A percentile compares a stretch with the other conserved stretches of the same genome.
Conservation (phyloP, 1,284 basidiomycete genomes). For the Microbotryum violaceum region DNA sequence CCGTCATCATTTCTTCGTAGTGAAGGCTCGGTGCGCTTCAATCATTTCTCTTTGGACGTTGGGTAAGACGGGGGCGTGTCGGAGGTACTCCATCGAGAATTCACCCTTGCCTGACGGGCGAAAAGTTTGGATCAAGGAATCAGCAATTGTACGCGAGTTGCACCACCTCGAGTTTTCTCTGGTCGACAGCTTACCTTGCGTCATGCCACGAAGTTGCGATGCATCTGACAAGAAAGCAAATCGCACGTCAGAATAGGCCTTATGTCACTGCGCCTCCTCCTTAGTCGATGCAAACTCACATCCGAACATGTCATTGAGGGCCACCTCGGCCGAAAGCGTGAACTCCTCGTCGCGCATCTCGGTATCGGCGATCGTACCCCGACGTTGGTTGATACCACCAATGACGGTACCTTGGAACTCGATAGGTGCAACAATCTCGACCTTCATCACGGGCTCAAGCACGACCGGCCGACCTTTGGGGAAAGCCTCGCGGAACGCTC, state of each 20-base stretch:
- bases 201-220: slow-evolving; percentile 80
- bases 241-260: not conserved
- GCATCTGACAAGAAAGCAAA: slow-evolving; percentile 48
- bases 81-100: slow-evolving; percentile 34
- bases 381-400: slow-evolving; percentile 84
- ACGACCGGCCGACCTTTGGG: slow-evolving; percentile 69
- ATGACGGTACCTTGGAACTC: slow-evolving; percentile 95
- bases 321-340: slow-evolving; percentile 81
- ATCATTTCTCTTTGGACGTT: slow-evolving; percentile 77
- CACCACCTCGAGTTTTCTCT: not conserved
- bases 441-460: slow-evolving; percentile 95
- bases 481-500: slow-evolving; percentile 90
- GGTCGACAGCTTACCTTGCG: slow-evolving; percentile 51
- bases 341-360: slow-evolving; percentile 98
- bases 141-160: slow-evolving; percentile 19
- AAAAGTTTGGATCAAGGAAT: slow-evolving; percentile 21
- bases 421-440: slow-evolving; percentile 89
- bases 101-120: slow-evolving; percentile 61
- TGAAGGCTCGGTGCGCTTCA: slow-evolving; percentile 54
- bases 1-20: not conserved
- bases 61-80: slow-evolving; percentile 76
- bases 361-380: slow-evolving; percentile 91
- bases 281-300: slow-evolving; percentile 41
- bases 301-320: slow-evolving; percentile 98
- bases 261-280: not conserved